These are phyloP conservation scores for Castanea mollissima DNA, from an alignment of 306 rosid genomes.

Conservation along the genomic window DNA sequence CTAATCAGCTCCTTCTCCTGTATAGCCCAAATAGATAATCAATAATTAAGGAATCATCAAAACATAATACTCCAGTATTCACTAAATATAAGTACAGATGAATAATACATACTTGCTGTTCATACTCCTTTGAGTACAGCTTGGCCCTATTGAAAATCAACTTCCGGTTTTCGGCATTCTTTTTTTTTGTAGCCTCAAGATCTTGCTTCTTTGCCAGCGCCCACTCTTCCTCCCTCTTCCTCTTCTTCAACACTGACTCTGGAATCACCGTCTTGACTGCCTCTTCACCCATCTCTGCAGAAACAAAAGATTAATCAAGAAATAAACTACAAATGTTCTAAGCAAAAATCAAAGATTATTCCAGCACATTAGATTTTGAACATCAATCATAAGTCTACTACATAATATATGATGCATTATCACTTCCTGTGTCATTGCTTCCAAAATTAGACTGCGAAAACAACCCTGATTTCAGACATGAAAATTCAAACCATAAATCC, in stretches of 20 bases:
- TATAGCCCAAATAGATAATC: too few relatives aligned
- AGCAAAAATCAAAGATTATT: neutral
- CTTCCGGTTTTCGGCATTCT: constrained; percentile 62
- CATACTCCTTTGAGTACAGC: constrained; percentile 61
- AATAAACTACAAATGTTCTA: neutral
- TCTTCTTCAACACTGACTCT: constrained; percentile 80
- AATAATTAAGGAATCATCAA: neutral
- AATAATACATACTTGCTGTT: constrained; percentile 43
- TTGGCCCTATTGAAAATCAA: constrained; percentile 69
- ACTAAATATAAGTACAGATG: neutral
- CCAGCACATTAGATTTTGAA: neutral
- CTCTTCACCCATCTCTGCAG: constrained; percentile 62
- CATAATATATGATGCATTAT: too few relatives aligned
- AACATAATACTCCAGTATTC: neutral
- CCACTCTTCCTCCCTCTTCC: neutral
- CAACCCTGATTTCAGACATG: too few relatives aligned
- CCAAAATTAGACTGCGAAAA: too few relatives aligned
- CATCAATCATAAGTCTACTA: too few relatives aligned
- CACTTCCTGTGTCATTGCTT: too few relatives aligned
- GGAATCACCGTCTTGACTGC: constrained; percentile 57
- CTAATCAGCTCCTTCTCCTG: too few relatives aligned
- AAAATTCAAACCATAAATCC: too few relatives aligned
- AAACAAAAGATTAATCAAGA: neutral
- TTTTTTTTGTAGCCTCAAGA: constrained; percentile 38
- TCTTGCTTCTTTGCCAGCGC: too few relatives aligned